Percentiles rank a stretch among this genome's conserved stretches.
phyloP scores from a whole-genome alignment of 805 yeast species.

The Metschnikowia vanudenii region DNA sequence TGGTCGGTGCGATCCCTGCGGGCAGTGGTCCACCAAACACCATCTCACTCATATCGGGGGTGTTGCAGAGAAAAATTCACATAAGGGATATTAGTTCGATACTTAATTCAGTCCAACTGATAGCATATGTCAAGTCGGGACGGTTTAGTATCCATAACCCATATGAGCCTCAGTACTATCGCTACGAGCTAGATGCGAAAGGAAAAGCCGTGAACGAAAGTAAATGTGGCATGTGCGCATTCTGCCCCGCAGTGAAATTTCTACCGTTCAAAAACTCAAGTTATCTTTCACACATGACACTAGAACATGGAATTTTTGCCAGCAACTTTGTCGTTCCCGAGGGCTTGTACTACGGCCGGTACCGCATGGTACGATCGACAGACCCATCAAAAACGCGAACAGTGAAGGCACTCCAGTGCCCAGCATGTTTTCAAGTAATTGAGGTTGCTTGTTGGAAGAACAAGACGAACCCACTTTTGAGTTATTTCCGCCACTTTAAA shows the following conservation, averaged over 20 bases:
- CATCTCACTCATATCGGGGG: conserved; percentile 15
- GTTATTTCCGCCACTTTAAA: conserved; percentile 32
- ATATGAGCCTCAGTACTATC: conserved; percentile 32
- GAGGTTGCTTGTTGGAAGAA: conserved; percentile 32
- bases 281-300: conserved; percentile 33
- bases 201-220: conserved; percentile 25
- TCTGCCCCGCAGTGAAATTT: conserved; percentile 30
- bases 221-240: conserved; percentile 35
- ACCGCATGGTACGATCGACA: conserved; percentile 20
- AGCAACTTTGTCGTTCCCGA: conserved; percentile 33
- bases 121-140: conserved; percentile 24
- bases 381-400: conserved; percentile 18
- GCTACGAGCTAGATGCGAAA: conserved; percentile 26
- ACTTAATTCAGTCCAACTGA: conserved; percentile 21
- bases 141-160: conserved; percentile 25
- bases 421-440: conserved; percentile 26
- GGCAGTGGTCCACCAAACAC: not conserved
- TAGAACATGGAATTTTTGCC: conserved; percentile 35
- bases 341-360: conserved; percentile 29
- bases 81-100: conserved; percentile 20
- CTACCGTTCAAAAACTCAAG: conserved; percentile 34
- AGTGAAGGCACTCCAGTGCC: conserved; percentile 28
- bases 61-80: conserved; percentile 21
- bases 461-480: conserved; percentile 27
- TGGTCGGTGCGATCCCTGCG: conserved; percentile 8